Evolutionary conservation across 163 green algal species (phyloP).

Genomic region (Smithsoniella earleae): DNA sequence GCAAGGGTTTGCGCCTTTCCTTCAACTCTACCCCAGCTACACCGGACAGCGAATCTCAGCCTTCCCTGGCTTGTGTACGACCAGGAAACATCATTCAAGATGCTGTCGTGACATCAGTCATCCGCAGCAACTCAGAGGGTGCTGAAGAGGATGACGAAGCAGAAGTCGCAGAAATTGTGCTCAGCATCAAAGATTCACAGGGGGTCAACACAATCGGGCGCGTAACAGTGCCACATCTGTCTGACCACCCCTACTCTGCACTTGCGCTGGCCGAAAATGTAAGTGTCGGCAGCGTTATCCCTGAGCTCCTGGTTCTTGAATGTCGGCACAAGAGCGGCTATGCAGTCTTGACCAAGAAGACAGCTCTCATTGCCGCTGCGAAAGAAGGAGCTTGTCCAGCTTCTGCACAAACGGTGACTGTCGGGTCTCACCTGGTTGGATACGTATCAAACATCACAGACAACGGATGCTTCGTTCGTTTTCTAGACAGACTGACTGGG

Average conservation of each 20-base stretch:
- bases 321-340: conserved; percentile 31
- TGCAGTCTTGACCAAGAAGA: conserved; percentile 62
- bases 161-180: not conserved
- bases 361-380: conserved; percentile 52
- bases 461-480: conserved; percentile 56
- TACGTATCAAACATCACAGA: conserved; percentile 68
- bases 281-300: conserved; percentile 53
- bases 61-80: not conserved
- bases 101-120: not conserved
- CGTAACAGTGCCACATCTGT: conserved; percentile 63
- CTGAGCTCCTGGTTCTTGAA: conserved; percentile 52
- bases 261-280: conserved; percentile 46
- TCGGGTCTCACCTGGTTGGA: conserved; percentile 52
- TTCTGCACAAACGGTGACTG: conserved; percentile 45
- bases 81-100: not conserved
- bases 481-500: conserved; percentile 65
- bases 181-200: conserved; percentile 21
- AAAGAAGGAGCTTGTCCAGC: not conserved
- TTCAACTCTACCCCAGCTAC: not conserved
- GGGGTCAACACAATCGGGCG: conserved; percentile 54
- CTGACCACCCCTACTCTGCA: conserved; percentile 60
- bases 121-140: not conserved
- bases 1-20: not conserved
- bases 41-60: not conserved
- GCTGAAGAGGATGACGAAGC: not conserved